Percentiles rank a stretch among this genome's conserved stretches.
Evolutionary conservation across 495 filamentous ascomycete genomes (phyloP).

Genomic region (Aspergillus egyptiacus): DNA sequence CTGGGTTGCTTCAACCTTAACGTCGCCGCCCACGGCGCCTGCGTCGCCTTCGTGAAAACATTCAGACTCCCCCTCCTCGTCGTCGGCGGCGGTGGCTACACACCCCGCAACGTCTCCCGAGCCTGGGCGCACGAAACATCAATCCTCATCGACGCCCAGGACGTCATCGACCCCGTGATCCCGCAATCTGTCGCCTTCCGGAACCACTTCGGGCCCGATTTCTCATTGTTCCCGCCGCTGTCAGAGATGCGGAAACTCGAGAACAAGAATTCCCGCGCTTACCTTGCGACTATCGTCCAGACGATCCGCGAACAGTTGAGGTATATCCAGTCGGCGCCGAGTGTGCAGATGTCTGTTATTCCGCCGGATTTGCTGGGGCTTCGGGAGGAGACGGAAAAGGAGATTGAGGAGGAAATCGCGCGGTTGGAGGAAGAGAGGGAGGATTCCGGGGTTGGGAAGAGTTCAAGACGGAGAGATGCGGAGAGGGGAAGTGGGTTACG

Average conservation of each 20-base stretch:
- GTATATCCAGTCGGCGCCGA: conserved; percentile 78
- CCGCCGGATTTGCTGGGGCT: conserved; percentile 69
- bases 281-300: conserved; percentile 65
- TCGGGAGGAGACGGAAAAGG: conserved; percentile 72
- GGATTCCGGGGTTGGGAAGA: conserved; percentile 29
- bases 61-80: conserved; percentile 75
- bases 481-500: conserved; percentile 38
- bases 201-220: conserved; percentile 75
- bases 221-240: conserved; percentile 68
- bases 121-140: conserved; percentile 96
- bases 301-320: conserved; percentile 78
- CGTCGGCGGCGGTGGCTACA: conserved; percentile 94
- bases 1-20: conserved; percentile 96
- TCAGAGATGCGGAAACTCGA: conserved; percentile 60
- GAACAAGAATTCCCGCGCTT: conserved; percentile 73
- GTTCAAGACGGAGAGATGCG: conserved; percentile 33
- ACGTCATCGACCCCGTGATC: conserved; percentile 63
- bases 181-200: conserved; percentile 69
- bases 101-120: conserved; percentile 92
- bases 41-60: conserved; percentile 79
- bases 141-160: conserved; percentile 72
- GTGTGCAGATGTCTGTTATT: conserved; percentile 77
- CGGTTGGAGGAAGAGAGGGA: conserved; percentile 49
- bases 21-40: conserved; percentile 85
- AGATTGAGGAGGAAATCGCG: conserved; percentile 65